These are phyloP conservation scores for Cladosporium sp. DNA, from an alignment of 2,329 filamentous ascomycete genomes.

Conservation along the genomic window DNA sequence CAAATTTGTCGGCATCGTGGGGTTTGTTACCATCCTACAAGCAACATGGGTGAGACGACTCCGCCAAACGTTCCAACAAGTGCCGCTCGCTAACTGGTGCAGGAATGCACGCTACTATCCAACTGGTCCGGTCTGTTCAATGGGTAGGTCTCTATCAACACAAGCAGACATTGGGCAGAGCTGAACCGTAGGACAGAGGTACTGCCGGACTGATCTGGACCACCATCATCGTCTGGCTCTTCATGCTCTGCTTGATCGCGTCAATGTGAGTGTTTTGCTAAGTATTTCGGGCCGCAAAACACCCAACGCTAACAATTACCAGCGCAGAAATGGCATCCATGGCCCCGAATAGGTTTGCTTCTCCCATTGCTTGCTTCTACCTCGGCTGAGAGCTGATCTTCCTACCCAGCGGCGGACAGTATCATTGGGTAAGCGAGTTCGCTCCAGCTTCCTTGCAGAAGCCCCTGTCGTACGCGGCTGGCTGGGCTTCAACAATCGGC, in stretches of 20 bases:
- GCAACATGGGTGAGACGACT: neutral
- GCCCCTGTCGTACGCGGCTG: conserved; percentile 18
- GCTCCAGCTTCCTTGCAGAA: conserved; percentile 25
- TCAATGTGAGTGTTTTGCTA: neutral
- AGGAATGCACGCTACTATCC: conserved; percentile 1
- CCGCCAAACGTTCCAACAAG: neutral
- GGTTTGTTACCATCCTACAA: conserved; percentile 5
- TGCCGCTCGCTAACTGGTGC: neutral
- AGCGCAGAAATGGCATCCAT: conserved; percentile 9
- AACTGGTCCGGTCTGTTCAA: conserved; percentile 6
- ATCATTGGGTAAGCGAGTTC: conserved; percentile 28
- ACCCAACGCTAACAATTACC: neutral
- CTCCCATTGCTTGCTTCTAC: neutral
- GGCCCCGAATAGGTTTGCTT: conserved; percentile 3
- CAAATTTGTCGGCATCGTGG: conserved; percentile 5
- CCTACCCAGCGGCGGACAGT: conserved; percentile 23
- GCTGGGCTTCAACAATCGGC: conserved; percentile 22
- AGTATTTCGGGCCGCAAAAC: no score
- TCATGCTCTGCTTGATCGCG: conserved; percentile 6
- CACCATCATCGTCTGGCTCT: neutral
- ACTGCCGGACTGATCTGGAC: conserved; percentile 9
- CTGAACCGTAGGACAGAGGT: neutral
- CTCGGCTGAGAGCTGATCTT: neutral
- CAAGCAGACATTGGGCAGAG: neutral
- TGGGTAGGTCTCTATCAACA: neutral